Conservation (phyloP, 805 yeast genomes). For the Metschnikowia vanudenii region DNA sequence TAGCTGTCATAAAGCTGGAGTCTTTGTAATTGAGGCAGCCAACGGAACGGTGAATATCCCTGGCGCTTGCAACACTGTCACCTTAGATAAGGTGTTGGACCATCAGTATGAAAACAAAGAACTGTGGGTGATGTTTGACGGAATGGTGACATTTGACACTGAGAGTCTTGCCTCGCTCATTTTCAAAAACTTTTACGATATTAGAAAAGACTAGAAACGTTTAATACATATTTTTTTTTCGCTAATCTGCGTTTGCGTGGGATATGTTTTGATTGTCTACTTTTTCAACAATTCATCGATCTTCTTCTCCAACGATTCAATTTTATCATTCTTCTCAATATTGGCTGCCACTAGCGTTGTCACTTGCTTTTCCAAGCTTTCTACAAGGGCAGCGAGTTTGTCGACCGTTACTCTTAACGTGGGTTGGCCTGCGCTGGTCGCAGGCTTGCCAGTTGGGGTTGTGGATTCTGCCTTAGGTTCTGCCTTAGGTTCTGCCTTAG, state of each 20-base stretch:
- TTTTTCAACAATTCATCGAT: slow-evolving; percentile 45
- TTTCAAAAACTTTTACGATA: slow-evolving; percentile 71
- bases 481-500: slow-evolving; percentile 10
- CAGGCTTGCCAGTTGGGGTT: slow-evolving; percentile 8
- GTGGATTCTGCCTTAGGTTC: slow-evolving; percentile 22
- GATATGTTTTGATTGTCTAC: background rate
- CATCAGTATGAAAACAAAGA: slow-evolving; percentile 68
- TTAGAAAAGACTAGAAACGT: slow-evolving; percentile 27
- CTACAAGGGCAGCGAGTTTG: slow-evolving; percentile 57
- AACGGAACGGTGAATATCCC: slow-evolving; percentile 67
- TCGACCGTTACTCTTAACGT: slow-evolving; percentile 74
- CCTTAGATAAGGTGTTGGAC: slow-evolving; percentile 69
- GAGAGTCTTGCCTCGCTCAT: slow-evolving; percentile 65
- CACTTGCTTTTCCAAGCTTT: slow-evolving; percentile 56
- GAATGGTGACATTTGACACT: slow-evolving; percentile 67
- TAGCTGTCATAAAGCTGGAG: slow-evolving; percentile 70
- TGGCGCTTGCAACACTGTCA: slow-evolving; percentile 54
- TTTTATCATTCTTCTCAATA: slow-evolving; percentile 62
- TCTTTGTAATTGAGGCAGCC: slow-evolving; percentile 71
- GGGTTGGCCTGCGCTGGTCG: slow-evolving; percentile 26
- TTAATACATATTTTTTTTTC: background rate
- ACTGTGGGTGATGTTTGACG: slow-evolving; percentile 58
- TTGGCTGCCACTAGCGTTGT: slow-evolving; percentile 50
- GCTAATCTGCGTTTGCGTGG: background rate
- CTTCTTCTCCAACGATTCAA: slow-evolving; percentile 58